Percentiles rank a stretch among this genome's conserved stretches.
These are phyloP conservation scores for Aspergillus awamori DNA, from an alignment of 2,329 filamentous ascomycete genomes.

Conservation along the genomic window DNA sequence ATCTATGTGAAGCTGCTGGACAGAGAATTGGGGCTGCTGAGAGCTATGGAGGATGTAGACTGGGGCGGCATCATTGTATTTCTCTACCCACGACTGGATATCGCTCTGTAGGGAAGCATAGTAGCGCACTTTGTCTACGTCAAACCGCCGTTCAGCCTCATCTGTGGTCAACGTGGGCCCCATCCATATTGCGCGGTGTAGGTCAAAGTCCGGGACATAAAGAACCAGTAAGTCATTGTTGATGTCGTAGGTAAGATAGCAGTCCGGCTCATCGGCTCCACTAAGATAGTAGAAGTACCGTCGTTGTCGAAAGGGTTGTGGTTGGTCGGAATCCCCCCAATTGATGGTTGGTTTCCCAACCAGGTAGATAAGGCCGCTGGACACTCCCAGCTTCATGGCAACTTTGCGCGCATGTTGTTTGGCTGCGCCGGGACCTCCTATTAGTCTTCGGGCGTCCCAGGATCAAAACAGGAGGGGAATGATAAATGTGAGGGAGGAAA, in stretches of 20 bases:
- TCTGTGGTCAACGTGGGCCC: constrained; percentile 49
- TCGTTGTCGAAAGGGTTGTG: constrained; percentile 59
- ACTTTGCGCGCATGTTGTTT: constrained; percentile 55
- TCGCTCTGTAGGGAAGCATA: constrained; percentile 53
- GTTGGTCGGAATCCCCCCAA: constrained; percentile 63
- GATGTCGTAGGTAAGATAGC: constrained; percentile 61
- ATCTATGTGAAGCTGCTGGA: constrained; percentile 30
- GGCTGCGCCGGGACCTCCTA: constrained; percentile 35
- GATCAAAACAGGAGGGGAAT: neutral
- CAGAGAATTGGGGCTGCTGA: constrained; percentile 34
- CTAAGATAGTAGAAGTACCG: constrained; percentile 66
- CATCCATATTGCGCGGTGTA: constrained; percentile 47
- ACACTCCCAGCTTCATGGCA: constrained; percentile 45
- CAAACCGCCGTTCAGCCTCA: constrained; percentile 63
- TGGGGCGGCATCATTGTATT: constrained; percentile 28
- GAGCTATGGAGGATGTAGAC: constrained; percentile 44
- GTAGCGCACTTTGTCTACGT: constrained; percentile 72
- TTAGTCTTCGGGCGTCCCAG: constrained; percentile 1
- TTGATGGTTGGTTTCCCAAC: constrained; percentile 53
- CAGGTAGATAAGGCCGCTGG: constrained; percentile 59
- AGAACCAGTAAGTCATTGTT: constrained; percentile 65
- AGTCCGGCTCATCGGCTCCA: constrained; percentile 58
- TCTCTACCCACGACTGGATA: constrained; percentile 46
- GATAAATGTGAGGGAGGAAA: neutral
- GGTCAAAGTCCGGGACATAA: constrained; percentile 72